Evolutionary conservation across 2,329 filamentous ascomycete genomes (phyloP), one percentile per base, ranked within the genome.

Genomic region (Cylindrodendrum hubeiense): DNA sequence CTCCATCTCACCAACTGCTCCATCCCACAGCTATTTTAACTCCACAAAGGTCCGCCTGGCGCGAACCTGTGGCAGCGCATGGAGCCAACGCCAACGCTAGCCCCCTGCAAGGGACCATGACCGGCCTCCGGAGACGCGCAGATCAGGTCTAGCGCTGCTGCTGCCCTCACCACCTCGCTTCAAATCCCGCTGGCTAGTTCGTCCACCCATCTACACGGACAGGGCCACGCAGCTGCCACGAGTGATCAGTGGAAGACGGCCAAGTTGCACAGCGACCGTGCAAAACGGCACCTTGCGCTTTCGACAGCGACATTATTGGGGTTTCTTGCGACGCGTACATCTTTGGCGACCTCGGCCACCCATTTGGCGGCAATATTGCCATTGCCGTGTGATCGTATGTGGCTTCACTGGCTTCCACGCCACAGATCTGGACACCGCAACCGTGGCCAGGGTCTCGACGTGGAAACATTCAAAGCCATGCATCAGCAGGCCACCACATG

Each of bases 61-160:
- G 50, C 57, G 57, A 52, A 54, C 50, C 22, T 44, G 30, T 50
- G 57, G 39, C 37, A 34, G 30, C 12, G 28, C 5, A 22, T 26
- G 17, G 26, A 53, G n/a, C 39, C 19, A 43, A 30, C 39, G 22
- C 39, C 24, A 44, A 30, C 28, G n/a, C 33, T 5, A 21, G 26
- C 10, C 21, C 28, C 34, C 47, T 51, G 43, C 28, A 43, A 28
- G 22, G 19, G 24, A 21, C 43, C n/a, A 28, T 39, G 8, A 46
- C 47, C 37, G 46, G 24, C 28, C 41, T 39, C 30, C 39, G 21
- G 22, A 39, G 30, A 10, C 7, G 41, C 41, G 34, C 28, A 39
- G 39, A 22, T 51, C 30, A 28, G 22, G 49, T 28, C 21, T 39
- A 41, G 30, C 24, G 33, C 39, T 9, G 12, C 47, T 30, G 21